Percentiles rank a stretch among this genome's conserved stretches.
Evolutionary conservation across 2,329 filamentous ascomycete species (phyloP).

Genomic region (Talaromyces sp.): DNA sequence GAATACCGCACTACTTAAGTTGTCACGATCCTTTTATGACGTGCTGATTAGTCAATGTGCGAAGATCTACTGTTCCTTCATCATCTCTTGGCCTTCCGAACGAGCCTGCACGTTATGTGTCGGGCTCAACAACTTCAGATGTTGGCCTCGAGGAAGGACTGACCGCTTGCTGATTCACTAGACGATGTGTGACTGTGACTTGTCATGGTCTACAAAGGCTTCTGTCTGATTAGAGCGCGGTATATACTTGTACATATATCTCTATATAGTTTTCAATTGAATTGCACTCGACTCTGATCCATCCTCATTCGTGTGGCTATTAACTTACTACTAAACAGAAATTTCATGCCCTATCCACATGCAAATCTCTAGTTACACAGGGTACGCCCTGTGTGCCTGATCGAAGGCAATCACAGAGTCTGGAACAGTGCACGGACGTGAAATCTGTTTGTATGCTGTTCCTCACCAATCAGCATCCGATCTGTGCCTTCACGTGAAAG

Average conservation of each 20-base stretch:
- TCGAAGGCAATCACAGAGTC: neutral
- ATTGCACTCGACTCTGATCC: neutral
- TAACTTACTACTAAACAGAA: neutral
- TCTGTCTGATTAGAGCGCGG: conserved; percentile 29
- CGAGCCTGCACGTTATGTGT: conserved; percentile 18
- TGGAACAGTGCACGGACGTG: neutral
- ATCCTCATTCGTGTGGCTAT: neutral
- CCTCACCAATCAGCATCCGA: neutral
- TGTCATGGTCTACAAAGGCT: conserved; percentile 15
- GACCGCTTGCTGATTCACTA: conserved; percentile 16
- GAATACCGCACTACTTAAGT: conserved; percentile 86
- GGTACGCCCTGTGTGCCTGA: neutral
- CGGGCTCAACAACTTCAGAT: conserved; percentile 1
- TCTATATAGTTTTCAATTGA: neutral
- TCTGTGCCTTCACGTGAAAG: conserved; percentile 1
- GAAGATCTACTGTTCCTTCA: conserved; percentile 59
- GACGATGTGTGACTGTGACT: conserved; percentile 17
- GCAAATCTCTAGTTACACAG: neutral
- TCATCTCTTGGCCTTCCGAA: conserved; percentile 30
- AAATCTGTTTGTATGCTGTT: neutral
- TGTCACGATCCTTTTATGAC: conserved; percentile 80
- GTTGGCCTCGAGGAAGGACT: conserved; percentile 15
- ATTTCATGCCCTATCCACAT: neutral
- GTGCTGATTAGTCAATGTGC: conserved; percentile 97
- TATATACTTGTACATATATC: conserved; percentile 21